Percentiles rank a stretch among this genome's conserved stretches.
These are phyloP conservation scores for Boletales sp. DNA, from an alignment of 768 basidiomycete species.

Conservation along the genomic window DNA sequence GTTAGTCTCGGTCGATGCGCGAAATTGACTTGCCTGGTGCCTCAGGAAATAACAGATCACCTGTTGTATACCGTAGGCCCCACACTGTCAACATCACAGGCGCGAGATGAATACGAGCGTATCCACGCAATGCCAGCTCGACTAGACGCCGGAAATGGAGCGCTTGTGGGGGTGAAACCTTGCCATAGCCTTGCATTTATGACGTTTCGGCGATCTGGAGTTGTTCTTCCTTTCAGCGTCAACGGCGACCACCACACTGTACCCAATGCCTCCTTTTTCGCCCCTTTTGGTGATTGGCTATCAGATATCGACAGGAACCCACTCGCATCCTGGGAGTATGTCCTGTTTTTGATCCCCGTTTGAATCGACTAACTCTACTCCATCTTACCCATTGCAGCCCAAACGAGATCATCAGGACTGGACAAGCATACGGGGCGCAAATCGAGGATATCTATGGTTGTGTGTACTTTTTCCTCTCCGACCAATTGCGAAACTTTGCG, in stretches of 20 bases:
- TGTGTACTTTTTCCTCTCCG: constrained; percentile 42
- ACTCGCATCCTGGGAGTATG: constrained; percentile 47
- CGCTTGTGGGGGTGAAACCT: constrained; percentile 34
- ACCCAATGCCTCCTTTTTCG: constrained; percentile 44
- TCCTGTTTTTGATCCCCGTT: neutral
- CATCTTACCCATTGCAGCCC: constrained; percentile 26
- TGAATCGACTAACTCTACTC: neutral
- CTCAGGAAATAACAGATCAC: constrained; percentile 23
- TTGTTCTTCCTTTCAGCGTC: constrained; percentile 44
- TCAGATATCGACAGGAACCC: constrained; percentile 35
- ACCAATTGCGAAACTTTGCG: constrained; percentile 37
- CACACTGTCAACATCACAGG: constrained; percentile 15
- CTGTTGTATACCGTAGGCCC: constrained; percentile 27
- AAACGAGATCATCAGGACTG: constrained; percentile 35
- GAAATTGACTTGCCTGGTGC: constrained; percentile 21
- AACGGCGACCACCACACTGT: constrained; percentile 34
- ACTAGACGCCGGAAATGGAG: constrained; percentile 40
- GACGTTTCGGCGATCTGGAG: constrained; percentile 37
- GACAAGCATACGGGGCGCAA: constrained; percentile 32
- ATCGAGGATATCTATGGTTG: constrained; percentile 46
- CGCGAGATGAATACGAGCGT: constrained; percentile 29
- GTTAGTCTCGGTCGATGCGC: constrained; percentile 10
- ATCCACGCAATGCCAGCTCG: constrained; percentile 32
- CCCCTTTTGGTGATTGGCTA: constrained; percentile 42
- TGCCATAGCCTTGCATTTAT: constrained; percentile 40